phyloP scores from a whole-genome alignment of 768 basidiomycete species.

The Boletus tylopilopsis region DNA sequence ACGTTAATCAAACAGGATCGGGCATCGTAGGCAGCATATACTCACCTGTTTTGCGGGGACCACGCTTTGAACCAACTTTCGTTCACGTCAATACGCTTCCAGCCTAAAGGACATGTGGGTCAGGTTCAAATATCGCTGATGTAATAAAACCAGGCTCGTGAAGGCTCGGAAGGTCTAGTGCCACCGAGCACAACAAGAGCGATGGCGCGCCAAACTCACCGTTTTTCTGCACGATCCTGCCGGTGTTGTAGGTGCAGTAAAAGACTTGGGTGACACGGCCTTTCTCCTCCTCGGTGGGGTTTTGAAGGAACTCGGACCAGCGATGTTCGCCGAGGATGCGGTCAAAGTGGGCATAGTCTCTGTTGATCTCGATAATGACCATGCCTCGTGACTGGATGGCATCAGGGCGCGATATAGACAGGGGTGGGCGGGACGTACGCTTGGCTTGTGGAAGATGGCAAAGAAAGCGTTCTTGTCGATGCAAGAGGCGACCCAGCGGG shows the following conservation, averaged over 20 bases:
- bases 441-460: conserved; percentile 43
- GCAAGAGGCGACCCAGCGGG: conserved; percentile 42
- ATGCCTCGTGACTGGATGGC: conserved; percentile 37
- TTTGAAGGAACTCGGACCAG: conserved; percentile 38
- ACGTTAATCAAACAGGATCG: background rate
- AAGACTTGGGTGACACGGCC: conserved; percentile 33
- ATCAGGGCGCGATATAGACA: background rate
- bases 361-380: conserved; percentile 42
- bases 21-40: background rate
- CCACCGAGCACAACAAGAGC: too few species aligned
- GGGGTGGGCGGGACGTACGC: conserved; percentile 31
- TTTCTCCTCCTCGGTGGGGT: conserved; percentile 29
- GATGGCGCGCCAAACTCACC: conserved; percentile 29
- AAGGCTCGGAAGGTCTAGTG: background rate
- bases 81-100: conserved; percentile 44
- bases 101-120: conserved; percentile 30
- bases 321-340: conserved; percentile 39
- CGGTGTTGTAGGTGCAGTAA: conserved; percentile 37
- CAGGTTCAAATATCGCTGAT: background rate
- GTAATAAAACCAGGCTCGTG: background rate
- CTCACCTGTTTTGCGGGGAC: conserved; percentile 26
- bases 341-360: conserved; percentile 30
- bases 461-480: conserved; percentile 33
- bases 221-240: conserved; percentile 41
- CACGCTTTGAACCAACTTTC: conserved; percentile 40